phyloP scores from a whole-genome alignment of 2,329 filamentous ascomycete species.

The Neodidymelliopsis sp. region DNA sequence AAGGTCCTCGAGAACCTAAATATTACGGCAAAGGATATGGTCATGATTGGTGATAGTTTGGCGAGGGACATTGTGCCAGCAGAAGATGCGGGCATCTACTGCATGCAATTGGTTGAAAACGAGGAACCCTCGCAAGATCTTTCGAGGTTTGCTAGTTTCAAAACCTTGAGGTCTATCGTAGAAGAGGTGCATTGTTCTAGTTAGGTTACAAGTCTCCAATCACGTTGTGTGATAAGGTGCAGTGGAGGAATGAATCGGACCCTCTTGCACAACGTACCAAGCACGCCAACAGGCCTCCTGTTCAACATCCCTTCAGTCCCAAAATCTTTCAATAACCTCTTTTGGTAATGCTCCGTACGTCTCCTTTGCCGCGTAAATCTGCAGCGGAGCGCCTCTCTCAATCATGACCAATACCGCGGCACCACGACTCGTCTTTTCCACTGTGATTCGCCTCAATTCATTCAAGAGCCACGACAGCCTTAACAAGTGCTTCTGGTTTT shows the following conservation, averaged over 20 bases:
- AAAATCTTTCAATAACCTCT: neutral
- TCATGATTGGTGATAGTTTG: slow-evolving; percentile 23
- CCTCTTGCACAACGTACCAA: too few relatives aligned
- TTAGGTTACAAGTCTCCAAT: too few relatives aligned
- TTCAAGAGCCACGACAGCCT: slow-evolving; percentile 2
- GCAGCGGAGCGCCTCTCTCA: slow-evolving; percentile 4
- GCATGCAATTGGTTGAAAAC: neutral
- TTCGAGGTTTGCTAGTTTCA: too few relatives aligned
- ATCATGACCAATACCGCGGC: slow-evolving; percentile 5
- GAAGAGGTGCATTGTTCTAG: too few relatives aligned
- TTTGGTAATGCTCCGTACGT: neutral
- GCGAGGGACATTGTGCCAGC: slow-evolving; percentile 24
- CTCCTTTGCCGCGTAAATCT: neutral
- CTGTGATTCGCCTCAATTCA: neutral
- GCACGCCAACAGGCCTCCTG: too few relatives aligned
- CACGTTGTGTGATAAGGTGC: too few relatives aligned
- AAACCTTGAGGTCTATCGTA: too few relatives aligned
- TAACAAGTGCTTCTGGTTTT: neutral
- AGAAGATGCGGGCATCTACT: slow-evolving; percentile 8
- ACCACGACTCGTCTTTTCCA: neutral
- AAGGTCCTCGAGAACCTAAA: neutral
- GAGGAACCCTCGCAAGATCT: too few relatives aligned
- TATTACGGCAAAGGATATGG: slow-evolving; percentile 11
- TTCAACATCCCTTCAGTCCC: neutral
- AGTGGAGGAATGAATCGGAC: too few relatives aligned